Conservation (phyloP, 495 filamentous ascomycete genomes). For the Penicillium mononematosum region DNA sequence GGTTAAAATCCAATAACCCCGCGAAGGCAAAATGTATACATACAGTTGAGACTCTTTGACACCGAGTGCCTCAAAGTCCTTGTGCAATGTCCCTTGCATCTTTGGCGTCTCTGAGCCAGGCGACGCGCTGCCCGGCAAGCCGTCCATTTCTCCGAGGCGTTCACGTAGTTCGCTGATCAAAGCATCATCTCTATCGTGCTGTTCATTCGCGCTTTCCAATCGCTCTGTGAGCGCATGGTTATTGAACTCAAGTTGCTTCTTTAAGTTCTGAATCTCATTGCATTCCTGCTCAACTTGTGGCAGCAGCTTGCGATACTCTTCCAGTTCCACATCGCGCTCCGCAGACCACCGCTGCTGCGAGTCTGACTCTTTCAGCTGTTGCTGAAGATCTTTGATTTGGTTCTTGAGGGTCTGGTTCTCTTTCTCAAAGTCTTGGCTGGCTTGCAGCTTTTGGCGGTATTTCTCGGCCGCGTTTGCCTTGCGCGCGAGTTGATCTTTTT, state of each 20-base stretch:
- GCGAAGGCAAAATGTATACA: slow-evolving; percentile 12
- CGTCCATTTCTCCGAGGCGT: slow-evolving; percentile 51
- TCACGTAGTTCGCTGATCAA: slow-evolving; percentile 55
- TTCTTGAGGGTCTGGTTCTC: slow-evolving; percentile 65
- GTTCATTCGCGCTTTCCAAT: slow-evolving; percentile 52
- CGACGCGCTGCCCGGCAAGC: slow-evolving; percentile 43
- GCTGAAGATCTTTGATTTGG: slow-evolving; percentile 55
- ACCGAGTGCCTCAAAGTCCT: slow-evolving; percentile 47
- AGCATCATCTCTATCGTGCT: slow-evolving; percentile 55
- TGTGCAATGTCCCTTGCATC: slow-evolving; percentile 45
- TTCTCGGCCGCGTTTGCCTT: slow-evolving; percentile 77
- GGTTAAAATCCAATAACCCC: slow-evolving; percentile 19
- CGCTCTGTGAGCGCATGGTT: slow-evolving; percentile 56
- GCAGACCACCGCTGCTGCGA: slow-evolving; percentile 44
- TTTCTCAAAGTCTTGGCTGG: slow-evolving; percentile 67
- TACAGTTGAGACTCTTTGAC: slow-evolving; percentile 44
- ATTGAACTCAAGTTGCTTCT: slow-evolving; percentile 58
- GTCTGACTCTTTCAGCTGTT: slow-evolving; percentile 56
- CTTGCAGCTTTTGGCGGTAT: slow-evolving; percentile 71
- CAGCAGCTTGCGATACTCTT: slow-evolving; percentile 57
- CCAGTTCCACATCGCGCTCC: slow-evolving; percentile 54
- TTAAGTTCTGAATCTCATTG: slow-evolving; percentile 56
- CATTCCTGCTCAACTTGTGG: slow-evolving; percentile 61
- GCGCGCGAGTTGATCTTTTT: slow-evolving; percentile 71
- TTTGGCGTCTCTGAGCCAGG: slow-evolving; percentile 42